Evolutionary conservation across 768 basidiomycete species (phyloP).

Genomic region (Suillus subaureus): DNA sequence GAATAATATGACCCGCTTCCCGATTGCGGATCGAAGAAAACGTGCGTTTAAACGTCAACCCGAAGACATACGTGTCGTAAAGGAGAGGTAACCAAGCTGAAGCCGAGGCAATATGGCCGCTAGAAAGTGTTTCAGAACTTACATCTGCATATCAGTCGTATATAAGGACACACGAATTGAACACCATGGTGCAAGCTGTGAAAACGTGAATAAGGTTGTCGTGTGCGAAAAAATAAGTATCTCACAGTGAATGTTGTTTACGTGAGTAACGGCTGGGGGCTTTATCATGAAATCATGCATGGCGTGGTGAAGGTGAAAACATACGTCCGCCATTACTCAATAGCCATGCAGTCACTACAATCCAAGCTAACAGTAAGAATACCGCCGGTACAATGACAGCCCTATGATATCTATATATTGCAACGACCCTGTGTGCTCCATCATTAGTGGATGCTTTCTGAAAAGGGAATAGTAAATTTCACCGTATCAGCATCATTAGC

Average conservation of each 20-base stretch:
- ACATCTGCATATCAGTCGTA: background rate
- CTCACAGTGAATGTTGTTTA: conserved; percentile 15
- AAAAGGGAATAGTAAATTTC: conserved; percentile 11
- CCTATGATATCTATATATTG: conserved; percentile 18
- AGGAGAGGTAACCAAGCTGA: conserved; percentile 45
- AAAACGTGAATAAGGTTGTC: conserved; percentile 27
- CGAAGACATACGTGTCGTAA: conserved; percentile 40
- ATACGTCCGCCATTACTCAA: conserved; percentile 51
- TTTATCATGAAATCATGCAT: background rate
- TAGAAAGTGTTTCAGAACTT: conserved; percentile 7
- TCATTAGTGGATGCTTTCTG: background rate
- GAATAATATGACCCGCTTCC: conserved; percentile 22
- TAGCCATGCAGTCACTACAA: conserved; percentile 55
- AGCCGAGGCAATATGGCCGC: conserved; percentile 30
- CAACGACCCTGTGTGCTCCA: conserved; percentile 15
- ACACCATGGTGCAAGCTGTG: conserved; percentile 46
- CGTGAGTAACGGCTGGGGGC: conserved; percentile 17
- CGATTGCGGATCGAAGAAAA: conserved; percentile 20
- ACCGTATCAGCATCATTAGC: conserved; percentile 49
- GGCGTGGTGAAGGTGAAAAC: conserved; percentile 19
- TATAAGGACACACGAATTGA: conserved; percentile 27
- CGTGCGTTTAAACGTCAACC: conserved; percentile 36
- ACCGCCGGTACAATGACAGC: conserved; percentile 12
- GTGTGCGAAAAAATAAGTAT: conserved; percentile 6
- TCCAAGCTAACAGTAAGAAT: conserved; percentile 43